phyloP scores from a whole-genome alignment of 495 filamentous ascomycete genomes.

The Bryoglossum gracile region DNA sequence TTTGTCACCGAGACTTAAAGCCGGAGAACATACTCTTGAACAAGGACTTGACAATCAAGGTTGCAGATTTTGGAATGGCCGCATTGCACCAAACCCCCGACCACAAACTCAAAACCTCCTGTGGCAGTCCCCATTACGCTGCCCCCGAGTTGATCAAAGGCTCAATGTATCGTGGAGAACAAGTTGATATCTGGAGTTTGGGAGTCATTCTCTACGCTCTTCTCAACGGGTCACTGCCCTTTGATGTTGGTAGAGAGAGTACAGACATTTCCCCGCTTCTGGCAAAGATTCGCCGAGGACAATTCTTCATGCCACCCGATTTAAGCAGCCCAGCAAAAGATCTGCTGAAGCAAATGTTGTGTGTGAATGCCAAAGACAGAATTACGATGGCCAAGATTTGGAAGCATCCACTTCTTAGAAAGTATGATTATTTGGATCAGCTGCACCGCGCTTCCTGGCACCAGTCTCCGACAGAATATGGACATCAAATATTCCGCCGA shows the following conservation, averaged over 20 bases:
- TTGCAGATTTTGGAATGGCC: constrained; percentile 97
- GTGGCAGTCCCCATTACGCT: constrained; percentile 93
- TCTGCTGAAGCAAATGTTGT: constrained; percentile 67
- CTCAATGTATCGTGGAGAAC: constrained; percentile 68
- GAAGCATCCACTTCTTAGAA: constrained; percentile 72
- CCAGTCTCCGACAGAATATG: constrained; percentile 15
- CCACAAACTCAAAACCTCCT: constrained; percentile 75
- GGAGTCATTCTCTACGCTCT: constrained; percentile 85
- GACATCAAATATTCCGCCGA: constrained; percentile 29
- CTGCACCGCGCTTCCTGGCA: constrained; percentile 29
- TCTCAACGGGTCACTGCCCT: constrained; percentile 73
- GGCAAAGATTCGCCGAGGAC: constrained; percentile 57
- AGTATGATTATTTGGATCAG: constrained; percentile 64
- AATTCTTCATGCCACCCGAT: constrained; percentile 62
- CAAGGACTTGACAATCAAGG: constrained; percentile 63
- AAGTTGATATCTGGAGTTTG: constrained; percentile 90
- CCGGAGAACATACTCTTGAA: constrained; percentile 94
- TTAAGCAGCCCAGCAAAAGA: constrained; percentile 68
- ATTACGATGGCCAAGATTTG: constrained; percentile 75
- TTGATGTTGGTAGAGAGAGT: constrained; percentile 53
- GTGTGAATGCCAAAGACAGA: constrained; percentile 63
- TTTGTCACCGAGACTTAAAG: constrained; percentile 94
- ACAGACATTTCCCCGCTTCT: constrained; percentile 46
- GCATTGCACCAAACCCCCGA: constrained; percentile 71
- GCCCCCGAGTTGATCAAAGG: constrained; percentile 81